Percentiles rank a stretch among this genome's conserved stretches.
Conservation (phyloP, 495 filamentous ascomycete species). For the Rostrohypoxylon terebratum region DNA sequence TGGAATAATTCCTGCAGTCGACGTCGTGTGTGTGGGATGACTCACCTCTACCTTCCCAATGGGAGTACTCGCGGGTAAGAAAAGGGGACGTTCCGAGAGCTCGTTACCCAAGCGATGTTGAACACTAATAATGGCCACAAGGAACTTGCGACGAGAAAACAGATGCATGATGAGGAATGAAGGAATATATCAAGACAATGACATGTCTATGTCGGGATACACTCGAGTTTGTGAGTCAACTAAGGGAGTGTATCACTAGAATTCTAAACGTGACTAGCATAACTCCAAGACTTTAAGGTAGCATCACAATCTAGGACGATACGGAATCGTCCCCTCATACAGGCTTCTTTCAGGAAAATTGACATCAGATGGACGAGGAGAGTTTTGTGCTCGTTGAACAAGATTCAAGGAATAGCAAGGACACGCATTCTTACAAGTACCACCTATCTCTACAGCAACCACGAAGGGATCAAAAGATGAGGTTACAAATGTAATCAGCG, state of each 20-base stretch:
- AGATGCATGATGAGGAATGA: not conserved
- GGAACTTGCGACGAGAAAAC: not conserved
- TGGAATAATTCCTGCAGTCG: not conserved
- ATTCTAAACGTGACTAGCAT: not conserved
- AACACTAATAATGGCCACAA: not conserved
- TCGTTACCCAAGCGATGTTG: not conserved
- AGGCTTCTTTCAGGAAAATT: too few relatives aligned
- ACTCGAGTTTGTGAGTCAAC: not conserved
- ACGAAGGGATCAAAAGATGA: not conserved
- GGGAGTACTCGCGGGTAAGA: not conserved
- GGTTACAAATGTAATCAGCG: not conserved
- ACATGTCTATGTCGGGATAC: not conserved
- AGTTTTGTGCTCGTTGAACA: too few relatives aligned
- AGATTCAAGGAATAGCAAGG: too few relatives aligned
- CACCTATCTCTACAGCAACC: not conserved
- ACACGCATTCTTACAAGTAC: too few relatives aligned
- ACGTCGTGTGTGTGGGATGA: not conserved
- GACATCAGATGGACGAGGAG: too few relatives aligned
- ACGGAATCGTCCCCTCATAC: not conserved
- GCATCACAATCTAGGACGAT: not conserved
- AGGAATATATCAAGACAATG: not conserved
- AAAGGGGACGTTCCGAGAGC: not conserved
- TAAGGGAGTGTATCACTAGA: not conserved
- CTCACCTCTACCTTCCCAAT: slow-evolving; percentile 2
- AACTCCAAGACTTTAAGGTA: not conserved